Percentiles rank a stretch among this genome's conserved stretches.
These are phyloP conservation scores for Arabis alpina DNA, from an alignment of 345 rosid genomes.

Conservation along the genomic window DNA sequence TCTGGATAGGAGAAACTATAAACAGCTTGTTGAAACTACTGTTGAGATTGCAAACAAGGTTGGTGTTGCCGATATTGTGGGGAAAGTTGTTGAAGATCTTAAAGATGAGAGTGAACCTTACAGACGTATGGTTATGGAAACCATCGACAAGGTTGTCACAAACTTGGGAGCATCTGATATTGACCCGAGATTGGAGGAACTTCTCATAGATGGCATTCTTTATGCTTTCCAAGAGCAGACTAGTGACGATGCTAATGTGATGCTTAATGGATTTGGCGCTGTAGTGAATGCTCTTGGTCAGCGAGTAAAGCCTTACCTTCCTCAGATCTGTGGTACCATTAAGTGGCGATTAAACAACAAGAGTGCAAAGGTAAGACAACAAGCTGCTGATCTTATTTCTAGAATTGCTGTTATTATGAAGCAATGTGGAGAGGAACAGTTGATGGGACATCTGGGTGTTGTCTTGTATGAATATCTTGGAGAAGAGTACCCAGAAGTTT, in stretches of 20 bases:
- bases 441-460: conserved; percentile 99
- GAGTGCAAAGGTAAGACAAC: conserved; percentile 99
- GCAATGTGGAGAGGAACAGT: conserved; percentile 97
- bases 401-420: conserved; percentile 98
- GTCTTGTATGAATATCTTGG: conserved; percentile 96
- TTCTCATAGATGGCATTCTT: conserved; percentile 95
- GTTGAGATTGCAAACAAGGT: conserved; percentile 97
- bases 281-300: conserved; percentile 96
- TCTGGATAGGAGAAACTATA: conserved; percentile 89
- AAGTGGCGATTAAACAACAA: conserved; percentile 99
- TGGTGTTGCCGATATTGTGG: conserved; percentile 95
- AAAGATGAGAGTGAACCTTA: conserved; percentile 97
- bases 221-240: conserved; percentile 99
- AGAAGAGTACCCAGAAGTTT: conserved; percentile 98
- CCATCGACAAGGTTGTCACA: conserved; percentile 94
- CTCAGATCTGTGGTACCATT: conserved; percentile 99
- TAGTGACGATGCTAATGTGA: conserved; percentile 94
- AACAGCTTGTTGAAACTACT: conserved; percentile 95
- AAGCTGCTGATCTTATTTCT: conserved; percentile 97
- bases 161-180: conserved; percentile 97
- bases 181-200: conserved; percentile 92
- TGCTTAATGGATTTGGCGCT: conserved; percentile 99
- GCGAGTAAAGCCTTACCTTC: conserved; percentile 97
- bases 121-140: conserved; percentile 98
- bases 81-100: conserved; percentile 88